Conservation (phyloP, 192 early-diverging fungal genomes). For the Linnemannia exigua region DNA sequence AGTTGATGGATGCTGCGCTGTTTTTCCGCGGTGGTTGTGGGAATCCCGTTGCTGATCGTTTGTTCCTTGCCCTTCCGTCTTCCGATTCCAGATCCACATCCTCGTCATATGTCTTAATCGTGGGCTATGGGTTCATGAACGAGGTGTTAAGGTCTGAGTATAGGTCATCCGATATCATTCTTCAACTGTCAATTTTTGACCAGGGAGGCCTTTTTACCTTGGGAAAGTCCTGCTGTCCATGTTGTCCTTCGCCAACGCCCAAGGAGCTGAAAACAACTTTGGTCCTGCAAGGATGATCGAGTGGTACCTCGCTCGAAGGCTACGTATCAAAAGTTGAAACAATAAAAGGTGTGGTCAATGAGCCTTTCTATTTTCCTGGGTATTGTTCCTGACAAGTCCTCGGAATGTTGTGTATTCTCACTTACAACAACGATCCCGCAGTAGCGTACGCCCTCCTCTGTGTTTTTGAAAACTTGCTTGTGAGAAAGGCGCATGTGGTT, state of each 20-base stretch:
- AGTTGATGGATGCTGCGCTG: conserved; percentile 31
- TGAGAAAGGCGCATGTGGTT: conserved; percentile 88
- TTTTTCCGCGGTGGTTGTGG: conserved; percentile 30
- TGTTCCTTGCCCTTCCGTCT: conserved; percentile 26
- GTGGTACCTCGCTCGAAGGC: conserved; percentile 45
- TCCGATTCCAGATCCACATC: conserved; percentile 76
- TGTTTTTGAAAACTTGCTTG: conserved; percentile 78
- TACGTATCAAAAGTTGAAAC: not conserved
- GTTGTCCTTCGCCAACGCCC: conserved; percentile 29
- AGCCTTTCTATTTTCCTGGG: conserved; percentile 59
- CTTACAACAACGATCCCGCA: conserved; percentile 78
- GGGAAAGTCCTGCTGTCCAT: conserved; percentile 26
- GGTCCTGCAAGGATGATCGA: conserved; percentile 47
- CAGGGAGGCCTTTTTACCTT: conserved; percentile 5
- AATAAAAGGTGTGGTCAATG: not conserved
- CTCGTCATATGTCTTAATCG: conserved; percentile 80
- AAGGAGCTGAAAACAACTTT: conserved; percentile 51
- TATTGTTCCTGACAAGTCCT: conserved; percentile 20
- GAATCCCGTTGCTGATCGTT: conserved; percentile 1
- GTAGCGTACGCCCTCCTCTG: conserved; percentile 78
- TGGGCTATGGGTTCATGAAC: conserved; percentile 61
- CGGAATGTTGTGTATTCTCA: conserved; percentile 46
- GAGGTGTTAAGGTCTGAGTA: not conserved
- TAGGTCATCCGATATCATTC: not conserved
- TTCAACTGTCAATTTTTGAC: not conserved